Base-by-base conservation (phyloP, 176 grass and related monocot genomes). In the Carex myosuroides region DNA sequence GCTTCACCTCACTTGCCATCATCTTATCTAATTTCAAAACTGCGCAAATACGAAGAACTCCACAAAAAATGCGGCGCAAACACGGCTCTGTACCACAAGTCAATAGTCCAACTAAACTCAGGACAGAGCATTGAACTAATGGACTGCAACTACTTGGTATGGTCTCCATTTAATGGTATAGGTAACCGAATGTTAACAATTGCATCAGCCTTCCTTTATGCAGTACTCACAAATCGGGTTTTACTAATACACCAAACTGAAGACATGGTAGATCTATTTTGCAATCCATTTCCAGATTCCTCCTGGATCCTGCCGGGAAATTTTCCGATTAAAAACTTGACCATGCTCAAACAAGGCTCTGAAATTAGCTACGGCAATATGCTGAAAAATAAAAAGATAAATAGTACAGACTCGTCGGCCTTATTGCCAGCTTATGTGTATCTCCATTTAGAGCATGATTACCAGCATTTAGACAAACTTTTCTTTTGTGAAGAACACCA, bases 401-500 rank as follows among this genome's bases (percentile, higher is more conserved):
- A 33, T 3, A 69, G 42, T 54, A 30, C 82, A 67, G 63, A 71
- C 50, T 64, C 70, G 16, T 59, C 88, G 0, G 71, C 79, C 26
- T 83, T 82, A 50, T 60, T 94, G 64, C 92, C 92, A 12, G 60
- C 82, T 56, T 87, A 89, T 81, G 78, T 41, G 22, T 94, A 91
- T 85, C 58, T 91, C 16, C 92, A 94, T 63, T 46, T 94, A 35
- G 82, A 83, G 79, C 87, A 87, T 76, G 87, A 94, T 77, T 91
- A 94, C 79, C 82, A 53, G 33, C 63, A 77, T 26, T 58, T 79
- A 0, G 92, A 94, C 53, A 83, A 85, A 64, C 72, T 83, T 80
- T 94, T 94, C 89, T 94, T 91, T 85, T 91, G 91, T 62, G 87
- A 92, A 71, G 90, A 88, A 62, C 85, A 95, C 29, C 90, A 95